Base-by-base conservation (phyloP, 176 grass and related monocot genomes). In the Oropetium thomaeum region DNA sequence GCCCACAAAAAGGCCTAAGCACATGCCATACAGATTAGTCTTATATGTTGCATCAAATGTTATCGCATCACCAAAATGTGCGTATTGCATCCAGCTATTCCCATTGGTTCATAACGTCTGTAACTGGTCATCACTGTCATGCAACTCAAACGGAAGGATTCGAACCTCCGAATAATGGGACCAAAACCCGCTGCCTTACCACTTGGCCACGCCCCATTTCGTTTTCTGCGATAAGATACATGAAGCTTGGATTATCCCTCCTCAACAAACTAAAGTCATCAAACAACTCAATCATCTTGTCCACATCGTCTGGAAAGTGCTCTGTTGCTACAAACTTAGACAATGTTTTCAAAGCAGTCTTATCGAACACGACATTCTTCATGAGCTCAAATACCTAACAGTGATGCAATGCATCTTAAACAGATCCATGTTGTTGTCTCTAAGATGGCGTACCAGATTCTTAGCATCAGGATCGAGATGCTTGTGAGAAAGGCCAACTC, bases 401-500 rank as follows among this genome's bases (percentile, higher is more conserved):
- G 60, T 40, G 2, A 20, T 0, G 0, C 5, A 1, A 15, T 7
- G 4, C 37, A 30, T 29, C 9, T 42, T 74, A 43, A 8, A 4
- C 16, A 43, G 53, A 31, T 74, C 54, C 1, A 31, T 15, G 20
- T 12, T 59, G 38, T 74, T 58, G 58, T 43, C 38, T 39, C 54
- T 74, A 58, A 74, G 53, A 43, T 17, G 37, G 25, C 53, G 4
- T 29, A 74, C 71, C 17, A 74, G 26, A 59, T 30, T 19, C 71
- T 60, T 60, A 43, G 53, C 4, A 25, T 59, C 58, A 37, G 53
- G 35, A 16, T 42, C 17, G 9, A 74, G 71, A 20, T 60, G 54
- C 14, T 60, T 59, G 54, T 74, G 71, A 74, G 71, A 74, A 74
- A 74, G 71, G 54, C 71, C 71, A 74, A n/a, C 26, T 31, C 14